Conservation (phyloP, 768 basidiomycete species). For the Lactifluus pinguis region DNA sequence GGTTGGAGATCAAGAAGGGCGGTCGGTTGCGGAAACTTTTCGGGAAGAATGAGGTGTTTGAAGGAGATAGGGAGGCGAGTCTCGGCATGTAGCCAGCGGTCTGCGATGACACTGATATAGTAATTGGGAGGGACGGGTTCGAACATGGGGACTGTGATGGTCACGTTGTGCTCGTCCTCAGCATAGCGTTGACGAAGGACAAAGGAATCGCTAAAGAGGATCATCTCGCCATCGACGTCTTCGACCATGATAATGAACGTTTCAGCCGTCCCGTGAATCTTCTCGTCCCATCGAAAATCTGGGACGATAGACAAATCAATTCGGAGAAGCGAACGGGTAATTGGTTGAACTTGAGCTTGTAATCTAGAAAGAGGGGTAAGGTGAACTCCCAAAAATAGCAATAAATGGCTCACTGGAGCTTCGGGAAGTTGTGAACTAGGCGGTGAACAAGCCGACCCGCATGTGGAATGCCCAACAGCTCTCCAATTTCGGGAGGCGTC, state of each 20-base stretch:
- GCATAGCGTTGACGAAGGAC: slow-evolving; percentile 86
- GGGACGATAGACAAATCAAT: slow-evolving; percentile 91
- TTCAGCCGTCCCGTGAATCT: slow-evolving; percentile 81
- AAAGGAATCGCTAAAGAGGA: slow-evolving; percentile 93
- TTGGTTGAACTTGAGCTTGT: slow-evolving; percentile 93
- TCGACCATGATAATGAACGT: slow-evolving; percentile 92
- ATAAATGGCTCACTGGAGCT: slow-evolving; percentile 57
- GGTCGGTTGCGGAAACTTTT: slow-evolving; percentile 91
- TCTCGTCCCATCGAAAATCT: slow-evolving; percentile 98
- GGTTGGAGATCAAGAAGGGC: slow-evolving; percentile 88
- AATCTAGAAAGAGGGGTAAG: slow-evolving; percentile 37
- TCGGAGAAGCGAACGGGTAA: slow-evolving; percentile 85
- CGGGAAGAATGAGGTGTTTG: slow-evolving; percentile 95
- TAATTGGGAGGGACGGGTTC: slow-evolving; percentile 98
- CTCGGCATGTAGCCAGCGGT: slow-evolving; percentile 93
- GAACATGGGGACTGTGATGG: slow-evolving; percentile 91
- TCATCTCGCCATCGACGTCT: slow-evolving; percentile 94
- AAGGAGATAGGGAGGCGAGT: slow-evolving; percentile 93
- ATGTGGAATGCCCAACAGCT: slow-evolving; percentile 88
- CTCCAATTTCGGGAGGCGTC: slow-evolving; percentile 86
- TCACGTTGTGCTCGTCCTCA: slow-evolving; percentile 89
- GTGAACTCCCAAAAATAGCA: neutral
- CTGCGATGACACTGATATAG: slow-evolving; percentile 90
- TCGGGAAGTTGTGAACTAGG: slow-evolving; percentile 94
- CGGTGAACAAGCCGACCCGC: slow-evolving; percentile 88